Percentiles rank a stretch among this genome's conserved stretches.
phyloP scores from a whole-genome alignment of 768 basidiomycete genomes.

The Amanita molliuscula region DNA sequence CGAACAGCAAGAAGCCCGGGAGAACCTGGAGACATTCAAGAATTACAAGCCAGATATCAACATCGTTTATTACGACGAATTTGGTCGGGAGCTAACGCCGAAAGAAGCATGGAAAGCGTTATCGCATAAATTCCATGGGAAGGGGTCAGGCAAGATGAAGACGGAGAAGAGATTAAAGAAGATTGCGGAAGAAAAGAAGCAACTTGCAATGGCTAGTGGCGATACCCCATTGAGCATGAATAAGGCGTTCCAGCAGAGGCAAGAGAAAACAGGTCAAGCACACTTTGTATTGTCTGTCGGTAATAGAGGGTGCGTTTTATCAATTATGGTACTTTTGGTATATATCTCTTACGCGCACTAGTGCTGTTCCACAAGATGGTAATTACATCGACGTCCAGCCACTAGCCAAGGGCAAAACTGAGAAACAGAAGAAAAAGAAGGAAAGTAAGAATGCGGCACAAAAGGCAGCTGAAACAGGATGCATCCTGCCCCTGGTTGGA shows the following conservation, averaged over 20 bases:
- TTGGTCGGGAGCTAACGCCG: conserved; percentile 75
- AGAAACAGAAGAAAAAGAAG: conserved; percentile 77
- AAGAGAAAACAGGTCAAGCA: conserved; percentile 91
- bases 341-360: conserved; percentile 18
- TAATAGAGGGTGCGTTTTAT: conserved; percentile 65
- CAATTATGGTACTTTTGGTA: conserved; percentile 6
- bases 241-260: conserved; percentile 84
- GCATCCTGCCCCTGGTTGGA: conserved; percentile 51
- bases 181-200: conserved; percentile 96
- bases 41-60: conserved; percentile 96
- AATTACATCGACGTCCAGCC: conserved; percentile 78
- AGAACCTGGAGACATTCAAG: conserved; percentile 75
- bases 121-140: conserved; percentile 97
- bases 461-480: conserved; percentile 22
- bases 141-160: conserved; percentile 94
- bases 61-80: conserved; percentile 94
- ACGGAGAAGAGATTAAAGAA: conserved; percentile 94
- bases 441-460: conserved; percentile 47
- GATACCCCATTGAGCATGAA: conserved; percentile 97
- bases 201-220: conserved; percentile 86
- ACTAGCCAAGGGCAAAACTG: conserved; percentile 74
- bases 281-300: conserved; percentile 95
- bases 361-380: conserved; percentile 78
- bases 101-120: conserved; percentile 99
- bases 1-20: conserved; percentile 84